A percentile compares a stretch with the other conserved stretches of the same genome.
phyloP scores from a whole-genome alignment of 176 grass and related monocot genomes.

The Poa pratensis region DNA sequence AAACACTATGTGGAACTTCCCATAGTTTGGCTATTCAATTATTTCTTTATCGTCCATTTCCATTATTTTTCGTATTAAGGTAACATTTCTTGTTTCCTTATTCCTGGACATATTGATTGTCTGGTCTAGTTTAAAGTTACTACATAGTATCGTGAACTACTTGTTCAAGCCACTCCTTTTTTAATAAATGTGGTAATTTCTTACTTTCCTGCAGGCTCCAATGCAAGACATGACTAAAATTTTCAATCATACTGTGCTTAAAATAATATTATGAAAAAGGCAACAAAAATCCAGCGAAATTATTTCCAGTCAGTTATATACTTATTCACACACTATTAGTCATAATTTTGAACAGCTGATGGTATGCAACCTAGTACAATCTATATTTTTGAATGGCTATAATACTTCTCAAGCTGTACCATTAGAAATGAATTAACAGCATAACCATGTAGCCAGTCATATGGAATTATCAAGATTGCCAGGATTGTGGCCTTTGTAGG shows the following conservation, averaged over 20 bases:
- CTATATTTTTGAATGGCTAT: neutral
- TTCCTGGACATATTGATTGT: neutral
- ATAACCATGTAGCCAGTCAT: neutral
- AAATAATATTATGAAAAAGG: neutral
- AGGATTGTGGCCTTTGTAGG: neutral
- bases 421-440: neutral
- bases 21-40: neutral
- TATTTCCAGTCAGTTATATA: neutral
- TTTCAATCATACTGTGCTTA: neutral
- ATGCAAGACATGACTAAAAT: neutral
- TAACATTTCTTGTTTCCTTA: neutral
- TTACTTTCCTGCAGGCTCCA: neutral
- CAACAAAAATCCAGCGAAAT: neutral
- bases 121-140: neutral
- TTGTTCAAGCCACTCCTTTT: neutral
- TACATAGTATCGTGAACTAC: constrained; percentile 14
- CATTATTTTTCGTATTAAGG: neutral
- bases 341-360: neutral
- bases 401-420: constrained; percentile 7
- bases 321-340: neutral
- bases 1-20: neutral
- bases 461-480: neutral
- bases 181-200: neutral
- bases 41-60: neutral
- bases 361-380: constrained; percentile 17